Evolutionary conservation across 1,284 basidiomycete species (phyloP).

Genomic region (Omphalotus olearius): DNA sequence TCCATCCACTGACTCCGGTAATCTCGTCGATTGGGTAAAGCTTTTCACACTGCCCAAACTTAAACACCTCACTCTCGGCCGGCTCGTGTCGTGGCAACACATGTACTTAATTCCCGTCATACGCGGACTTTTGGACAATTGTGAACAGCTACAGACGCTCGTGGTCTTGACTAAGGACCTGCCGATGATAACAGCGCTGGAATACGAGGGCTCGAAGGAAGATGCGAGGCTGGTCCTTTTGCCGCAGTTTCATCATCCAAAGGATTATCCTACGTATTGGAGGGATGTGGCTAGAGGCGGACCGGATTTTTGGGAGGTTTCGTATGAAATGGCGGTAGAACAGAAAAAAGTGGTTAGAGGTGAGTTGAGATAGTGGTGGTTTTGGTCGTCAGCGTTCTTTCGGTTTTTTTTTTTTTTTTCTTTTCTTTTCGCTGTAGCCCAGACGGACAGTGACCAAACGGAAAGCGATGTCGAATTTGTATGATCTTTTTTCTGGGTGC

Average conservation of each 20-base stretch:
- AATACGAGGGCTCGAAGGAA: not conserved
- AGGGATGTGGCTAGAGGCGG: conserved; percentile 20
- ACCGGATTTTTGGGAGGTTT: conserved; percentile 21
- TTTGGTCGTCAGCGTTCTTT: too few relatives aligned
- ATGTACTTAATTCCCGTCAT: conserved; percentile 19
- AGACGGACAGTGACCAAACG: too few relatives aligned
- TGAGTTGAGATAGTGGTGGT: not conserved
- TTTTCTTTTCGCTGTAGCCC: too few relatives aligned
- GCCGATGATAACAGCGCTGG: conserved; percentile 1
- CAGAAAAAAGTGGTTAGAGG: conserved; percentile 4
- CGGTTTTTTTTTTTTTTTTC: too few relatives aligned
- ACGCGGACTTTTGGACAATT: conserved; percentile 17
- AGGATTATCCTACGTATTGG: conserved; percentile 23
- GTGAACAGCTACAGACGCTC: conserved; percentile 20
- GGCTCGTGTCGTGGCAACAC: conserved; percentile 17
- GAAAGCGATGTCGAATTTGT: too few relatives aligned
- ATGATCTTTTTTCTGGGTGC: too few relatives aligned
- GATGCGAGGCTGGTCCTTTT: conserved; percentile 20
- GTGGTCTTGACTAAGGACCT: conserved; percentile 21
- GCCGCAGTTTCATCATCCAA: conserved; percentile 22
- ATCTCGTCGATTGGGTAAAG: conserved; percentile 22
- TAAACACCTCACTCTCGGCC: conserved; percentile 29
- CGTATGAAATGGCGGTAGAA: not conserved
- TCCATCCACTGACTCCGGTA: conserved; percentile 2
- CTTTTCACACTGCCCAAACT: conserved; percentile 23